Evolutionary conservation across 805 yeast species (phyloP).

Genomic region (Candida michaelii): DNA sequence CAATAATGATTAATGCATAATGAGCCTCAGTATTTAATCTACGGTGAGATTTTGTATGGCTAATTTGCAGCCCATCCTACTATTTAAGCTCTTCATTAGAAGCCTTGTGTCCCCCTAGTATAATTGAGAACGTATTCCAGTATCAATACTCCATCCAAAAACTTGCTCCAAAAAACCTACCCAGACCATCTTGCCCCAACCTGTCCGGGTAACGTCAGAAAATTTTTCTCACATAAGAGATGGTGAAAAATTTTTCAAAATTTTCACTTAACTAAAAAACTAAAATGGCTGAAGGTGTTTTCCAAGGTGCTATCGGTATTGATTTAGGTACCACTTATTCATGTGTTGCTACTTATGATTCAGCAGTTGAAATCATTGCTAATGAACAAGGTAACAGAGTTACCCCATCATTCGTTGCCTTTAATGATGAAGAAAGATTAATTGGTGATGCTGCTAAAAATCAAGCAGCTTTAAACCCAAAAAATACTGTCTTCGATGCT

Average conservation of each 20-base stretch:
- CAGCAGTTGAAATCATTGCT: slow-evolving; percentile 51
- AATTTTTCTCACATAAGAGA: slow-evolving; percentile 10
- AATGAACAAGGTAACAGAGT: slow-evolving; percentile 54
- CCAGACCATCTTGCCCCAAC: no score
- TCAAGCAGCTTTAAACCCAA: slow-evolving; percentile 52
- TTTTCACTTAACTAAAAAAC: slow-evolving; percentile 10
- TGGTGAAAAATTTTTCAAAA: slow-evolving; percentile 12
- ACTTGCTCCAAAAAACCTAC: no score
- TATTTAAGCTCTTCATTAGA: no score
- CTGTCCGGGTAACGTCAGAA: slow-evolving; percentile 9
- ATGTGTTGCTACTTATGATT: slow-evolving; percentile 51
- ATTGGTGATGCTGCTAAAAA: slow-evolving; percentile 53
- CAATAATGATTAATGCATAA: no score
- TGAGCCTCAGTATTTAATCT: no score
- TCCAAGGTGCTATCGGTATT: slow-evolving; percentile 80
- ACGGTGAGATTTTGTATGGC: no score
- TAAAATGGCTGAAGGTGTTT: slow-evolving; percentile 95
- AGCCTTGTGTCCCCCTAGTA: no score
- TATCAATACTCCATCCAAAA: no score
- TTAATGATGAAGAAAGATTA: slow-evolving; percentile 49
- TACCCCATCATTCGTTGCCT: slow-evolving; percentile 52
- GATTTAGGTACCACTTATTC: slow-evolving; percentile 54
- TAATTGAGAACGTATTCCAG: no score
- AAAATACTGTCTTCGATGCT: slow-evolving; percentile 50
- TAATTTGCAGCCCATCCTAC: no score